Evolutionary conservation across 2,329 filamentous ascomycete genomes (phyloP).

Genomic region (Alternaria postmessia): DNA sequence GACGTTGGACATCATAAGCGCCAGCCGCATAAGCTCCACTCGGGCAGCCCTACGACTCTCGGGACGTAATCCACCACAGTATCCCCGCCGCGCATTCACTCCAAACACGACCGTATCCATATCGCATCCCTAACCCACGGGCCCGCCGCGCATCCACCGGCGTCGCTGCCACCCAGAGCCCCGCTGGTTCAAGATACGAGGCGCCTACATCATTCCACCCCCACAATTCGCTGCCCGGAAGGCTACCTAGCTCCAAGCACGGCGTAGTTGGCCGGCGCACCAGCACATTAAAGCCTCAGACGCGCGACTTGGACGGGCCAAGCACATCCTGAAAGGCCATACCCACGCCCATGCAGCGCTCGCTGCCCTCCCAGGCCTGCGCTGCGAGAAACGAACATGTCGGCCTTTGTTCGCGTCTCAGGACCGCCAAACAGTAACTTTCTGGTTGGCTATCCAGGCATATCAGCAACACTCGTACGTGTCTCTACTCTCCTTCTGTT

Average conservation of each 20-base stretch:
- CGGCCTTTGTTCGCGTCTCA: constrained; percentile 92
- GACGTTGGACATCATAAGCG: constrained; percentile 12
- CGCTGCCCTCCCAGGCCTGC: constrained; percentile 44
- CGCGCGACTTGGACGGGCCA: constrained; percentile 14
- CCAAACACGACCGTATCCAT: constrained; percentile 4
- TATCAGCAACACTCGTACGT: constrained; percentile 94
- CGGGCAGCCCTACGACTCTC: constrained; percentile 21
- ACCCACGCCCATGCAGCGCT: constrained; percentile 47
- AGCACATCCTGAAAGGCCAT: constrained; percentile 25
- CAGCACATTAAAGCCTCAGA: constrained; percentile 5
- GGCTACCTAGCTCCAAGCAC: constrained; percentile 29
- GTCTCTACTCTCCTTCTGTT: background rate
- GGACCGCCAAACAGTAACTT: constrained; percentile 97
- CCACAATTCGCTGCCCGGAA: constrained; percentile 33
- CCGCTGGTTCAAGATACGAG: constrained; percentile 33
- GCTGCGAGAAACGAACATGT: constrained; percentile 52
- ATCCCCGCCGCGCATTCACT: constrained; percentile 23
- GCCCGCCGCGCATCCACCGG: constrained; percentile 15
- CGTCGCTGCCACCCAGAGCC: constrained; percentile 25
- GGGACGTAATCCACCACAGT: constrained; percentile 15
- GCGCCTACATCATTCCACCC: constrained; percentile 25
- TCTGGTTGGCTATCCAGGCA: constrained; percentile 95
- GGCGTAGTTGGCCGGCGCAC: constrained; percentile 18
- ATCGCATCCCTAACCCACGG: constrained; percentile 13
- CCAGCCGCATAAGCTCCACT: constrained; percentile 13